Evolutionary conservation across 768 basidiomycete species (phyloP).

Genomic region (Lyophyllum shimeji): DNA sequence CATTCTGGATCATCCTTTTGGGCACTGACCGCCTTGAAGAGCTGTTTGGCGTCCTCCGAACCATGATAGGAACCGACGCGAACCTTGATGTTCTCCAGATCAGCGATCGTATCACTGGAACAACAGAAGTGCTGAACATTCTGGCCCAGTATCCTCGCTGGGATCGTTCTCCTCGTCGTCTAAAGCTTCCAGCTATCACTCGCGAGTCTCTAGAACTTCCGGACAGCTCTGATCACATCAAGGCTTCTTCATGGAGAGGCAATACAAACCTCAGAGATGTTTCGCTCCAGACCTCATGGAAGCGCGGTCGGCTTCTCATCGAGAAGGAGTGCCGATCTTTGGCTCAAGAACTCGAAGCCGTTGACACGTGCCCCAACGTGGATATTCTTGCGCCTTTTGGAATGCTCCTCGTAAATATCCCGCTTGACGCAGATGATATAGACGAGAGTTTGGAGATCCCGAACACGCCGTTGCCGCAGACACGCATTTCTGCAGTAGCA

Average conservation of each 20-base stretch:
- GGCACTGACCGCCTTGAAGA: constrained; percentile 36
- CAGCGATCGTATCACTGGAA: constrained; percentile 24
- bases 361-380: not conserved
- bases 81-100: constrained; percentile 28
- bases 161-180: constrained; percentile 32
- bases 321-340: constrained; percentile 15
- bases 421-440: not conserved
- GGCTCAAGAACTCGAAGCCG: not conserved
- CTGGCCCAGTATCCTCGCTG: constrained; percentile 35
- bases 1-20: constrained; percentile 34
- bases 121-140: constrained; percentile 29
- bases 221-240: constrained; percentile 30
- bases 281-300: constrained; percentile 28
- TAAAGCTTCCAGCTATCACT: constrained; percentile 28
- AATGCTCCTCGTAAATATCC: not conserved
- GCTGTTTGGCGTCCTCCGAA: constrained; percentile 33
- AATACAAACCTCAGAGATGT: constrained; percentile 26
- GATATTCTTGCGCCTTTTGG: constrained; percentile 18
- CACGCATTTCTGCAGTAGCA: not conserved
- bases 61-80: constrained; percentile 33
- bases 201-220: constrained; percentile 21
- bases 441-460: not conserved
- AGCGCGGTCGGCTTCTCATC: constrained; percentile 17
- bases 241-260: constrained; percentile 32
- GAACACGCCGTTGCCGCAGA: not conserved